Evolutionary conservation across 1,139 yeast species (phyloP).

Genomic region (Geotrichum reessii): DNA sequence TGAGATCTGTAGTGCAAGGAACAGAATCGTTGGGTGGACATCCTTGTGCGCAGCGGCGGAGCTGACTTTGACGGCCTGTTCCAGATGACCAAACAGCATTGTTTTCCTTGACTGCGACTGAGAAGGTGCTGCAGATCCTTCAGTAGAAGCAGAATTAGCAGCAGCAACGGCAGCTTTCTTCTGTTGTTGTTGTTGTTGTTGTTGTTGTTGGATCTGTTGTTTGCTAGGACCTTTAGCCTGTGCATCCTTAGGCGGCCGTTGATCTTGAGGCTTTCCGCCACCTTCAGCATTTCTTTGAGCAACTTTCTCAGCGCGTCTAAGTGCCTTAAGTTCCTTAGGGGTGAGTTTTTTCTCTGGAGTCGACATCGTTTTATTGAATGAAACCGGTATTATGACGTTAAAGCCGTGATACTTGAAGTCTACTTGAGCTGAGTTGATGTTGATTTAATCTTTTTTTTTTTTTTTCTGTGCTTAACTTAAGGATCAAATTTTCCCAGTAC

Average conservation of each 20-base stretch:
- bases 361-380: background rate
- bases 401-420: background rate
- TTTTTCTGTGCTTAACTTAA: background rate
- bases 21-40: conserved; percentile 80
- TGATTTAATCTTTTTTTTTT: conserved; percentile 1
- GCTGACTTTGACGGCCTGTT: conserved; percentile 42
- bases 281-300: conserved; percentile 72
- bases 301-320: conserved; percentile 83
- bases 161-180: conserved; percentile 8
- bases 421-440: background rate
- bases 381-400: background rate
- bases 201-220: conserved; percentile 8
- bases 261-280: conserved; percentile 36
- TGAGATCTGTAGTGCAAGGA: conserved; percentile 75
- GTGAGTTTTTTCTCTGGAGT: conserved; percentile 40
- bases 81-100: conserved; percentile 79
- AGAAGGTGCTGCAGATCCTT: background rate
- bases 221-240: conserved; percentile 1
- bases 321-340: conserved; percentile 80
- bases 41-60: conserved; percentile 43
- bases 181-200: conserved; percentile 11
- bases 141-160: conserved; percentile 6
- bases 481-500: background rate
- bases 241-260: conserved; percentile 16
- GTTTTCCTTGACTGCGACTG: conserved; percentile 31